Percentiles rank a stretch among this genome's conserved stretches.
Evolutionary conservation across 2,329 filamentous ascomycete genomes (phyloP).

Genomic region (Diplodia corticola): DNA sequence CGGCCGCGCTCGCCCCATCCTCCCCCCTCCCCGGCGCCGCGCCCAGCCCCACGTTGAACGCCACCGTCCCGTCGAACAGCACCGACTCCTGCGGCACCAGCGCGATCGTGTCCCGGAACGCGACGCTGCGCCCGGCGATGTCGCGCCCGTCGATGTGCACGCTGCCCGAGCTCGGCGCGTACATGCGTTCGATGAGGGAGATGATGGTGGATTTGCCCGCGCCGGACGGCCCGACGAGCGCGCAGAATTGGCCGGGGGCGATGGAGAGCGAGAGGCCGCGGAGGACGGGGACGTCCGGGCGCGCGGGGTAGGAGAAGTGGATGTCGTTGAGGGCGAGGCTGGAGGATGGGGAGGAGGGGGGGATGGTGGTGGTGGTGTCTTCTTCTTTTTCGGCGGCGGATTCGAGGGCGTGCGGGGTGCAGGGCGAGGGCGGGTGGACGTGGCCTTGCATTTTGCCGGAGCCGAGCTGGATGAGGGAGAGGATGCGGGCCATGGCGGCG

Average conservation of each 20-base stretch:
- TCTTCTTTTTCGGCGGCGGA: constrained; percentile 27
- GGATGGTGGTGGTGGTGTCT: constrained; percentile 28
- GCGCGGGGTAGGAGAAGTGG: constrained; percentile 66
- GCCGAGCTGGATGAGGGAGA: constrained; percentile 35
- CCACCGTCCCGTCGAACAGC: constrained; percentile 50
- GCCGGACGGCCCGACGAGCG: constrained; percentile 65
- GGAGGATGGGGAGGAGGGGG: constrained; percentile 23
- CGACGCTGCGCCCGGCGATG: constrained; percentile 41
- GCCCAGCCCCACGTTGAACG: constrained; percentile 50
- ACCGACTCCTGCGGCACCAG: constrained; percentile 51
- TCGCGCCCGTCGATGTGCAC: constrained; percentile 54
- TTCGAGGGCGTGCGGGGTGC: not conserved
- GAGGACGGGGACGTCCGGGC: constrained; percentile 60
- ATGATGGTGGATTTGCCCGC: constrained; percentile 69
- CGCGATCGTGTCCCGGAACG: constrained; percentile 37
- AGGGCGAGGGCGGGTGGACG: not conserved
- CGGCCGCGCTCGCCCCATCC: constrained; percentile 56
- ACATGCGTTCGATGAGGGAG: constrained; percentile 55
- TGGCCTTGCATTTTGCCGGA: not conserved
- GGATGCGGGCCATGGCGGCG: constrained; percentile 60
- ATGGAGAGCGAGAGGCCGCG: constrained; percentile 58
- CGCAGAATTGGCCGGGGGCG: constrained; percentile 60
- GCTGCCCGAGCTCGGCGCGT: constrained; percentile 51
- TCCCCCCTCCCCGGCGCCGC: constrained; percentile 57
- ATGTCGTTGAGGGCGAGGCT: constrained; percentile 60